Base-by-base conservation (phyloP, 2,329 filamentous ascomycete species). In the Colletotrichum spinosum region DNA sequence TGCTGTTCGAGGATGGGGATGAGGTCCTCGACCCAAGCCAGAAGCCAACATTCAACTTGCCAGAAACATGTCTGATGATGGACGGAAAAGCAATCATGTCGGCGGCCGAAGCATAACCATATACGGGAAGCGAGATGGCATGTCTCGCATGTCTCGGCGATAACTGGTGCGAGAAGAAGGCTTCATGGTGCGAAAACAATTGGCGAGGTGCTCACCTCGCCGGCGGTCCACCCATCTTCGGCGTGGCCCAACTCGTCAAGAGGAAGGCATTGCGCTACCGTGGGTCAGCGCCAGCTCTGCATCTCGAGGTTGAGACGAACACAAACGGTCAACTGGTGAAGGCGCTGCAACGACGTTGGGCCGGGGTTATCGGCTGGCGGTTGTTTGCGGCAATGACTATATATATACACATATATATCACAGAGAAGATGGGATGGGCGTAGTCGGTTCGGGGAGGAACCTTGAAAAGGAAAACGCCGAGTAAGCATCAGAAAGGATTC, bases 241-340 rank as follows among this genome's bases (percentile, higher is more conserved):
- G 52, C 57, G 3, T 12, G 38, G 41, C 52, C 35, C 57, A 57
- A 46, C 51, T 46, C 39, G 62, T 65, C 62, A 52, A 45, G n/a
- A 46, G 13, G 38, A 55, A 61, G 48, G 38, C 57, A 57, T 45
- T 35, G 58, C 57, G 46, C 62, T 46, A 52, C 56, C 33, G 10
- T 55, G 62, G 55, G 51, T 65, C 57, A 52, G 62, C 52, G 41
- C 52, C 57, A 56, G 55, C 46, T 45, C 46, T 55, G 62, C 25
- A 12, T 44, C 35, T 33, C 17, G 42, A 41, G 35, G 51, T 38
- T 61, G 46, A 37, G 62, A 62, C n/a, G 62, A 48, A 44, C 4
- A 25, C 15, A 37, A 46, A 52, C 25, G 52, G 37, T 15, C 33
- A 35, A 33, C 33, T 48, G n/a, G 42, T 13, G 42, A 13, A 13